phyloP scores from a whole-genome alignment of 208 protist genomes.

The Leishmania tropica region DNA sequence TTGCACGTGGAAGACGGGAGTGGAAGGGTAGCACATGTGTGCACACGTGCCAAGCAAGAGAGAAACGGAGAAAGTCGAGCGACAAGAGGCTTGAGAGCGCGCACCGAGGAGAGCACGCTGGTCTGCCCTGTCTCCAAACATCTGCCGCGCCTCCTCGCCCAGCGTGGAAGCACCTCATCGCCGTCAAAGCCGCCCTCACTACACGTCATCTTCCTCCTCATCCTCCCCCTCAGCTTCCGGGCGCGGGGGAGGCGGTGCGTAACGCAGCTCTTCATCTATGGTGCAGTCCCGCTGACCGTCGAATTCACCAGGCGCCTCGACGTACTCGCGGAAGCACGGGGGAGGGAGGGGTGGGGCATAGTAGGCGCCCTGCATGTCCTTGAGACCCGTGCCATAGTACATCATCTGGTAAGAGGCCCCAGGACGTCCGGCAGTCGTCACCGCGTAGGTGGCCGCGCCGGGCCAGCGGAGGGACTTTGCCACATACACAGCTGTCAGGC shows the following conservation, averaged over 20 bases:
- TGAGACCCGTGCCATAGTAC: slow-evolving; percentile 89
- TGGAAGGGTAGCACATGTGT: background rate
- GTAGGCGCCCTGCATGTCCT: slow-evolving; percentile 63
- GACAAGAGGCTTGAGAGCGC: slow-evolving; percentile 2
- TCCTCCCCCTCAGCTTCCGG: slow-evolving; percentile 52
- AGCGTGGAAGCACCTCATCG: background rate
- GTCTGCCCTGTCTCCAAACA: background rate
- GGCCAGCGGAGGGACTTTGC: slow-evolving; percentile 87
- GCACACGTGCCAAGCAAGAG: background rate
- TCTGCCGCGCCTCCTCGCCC: background rate
- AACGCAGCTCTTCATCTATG: slow-evolving; percentile 86
- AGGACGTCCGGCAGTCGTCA: slow-evolving; percentile 61
- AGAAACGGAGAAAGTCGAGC: slow-evolving; percentile 6
- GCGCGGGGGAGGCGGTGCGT: slow-evolving; percentile 72
- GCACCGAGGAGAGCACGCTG: background rate
- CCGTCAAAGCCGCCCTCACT: background rate
- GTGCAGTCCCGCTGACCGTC: slow-evolving; percentile 84
- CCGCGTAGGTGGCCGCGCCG: slow-evolving; percentile 82
- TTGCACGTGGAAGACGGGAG: background rate
- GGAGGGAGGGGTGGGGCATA: slow-evolving; percentile 82
- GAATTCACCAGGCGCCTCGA: slow-evolving; percentile 57
- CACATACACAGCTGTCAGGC: slow-evolving; percentile 65
- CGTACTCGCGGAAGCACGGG: slow-evolving; percentile 70
- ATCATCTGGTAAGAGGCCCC: slow-evolving; percentile 75
- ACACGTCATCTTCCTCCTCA: slow-evolving; percentile 69